A percentile compares a stretch with the other conserved stretches of the same genome.
Conservation (phyloP, 2,329 filamentous ascomycete species). For the Alternaria conjuncta region DNA sequence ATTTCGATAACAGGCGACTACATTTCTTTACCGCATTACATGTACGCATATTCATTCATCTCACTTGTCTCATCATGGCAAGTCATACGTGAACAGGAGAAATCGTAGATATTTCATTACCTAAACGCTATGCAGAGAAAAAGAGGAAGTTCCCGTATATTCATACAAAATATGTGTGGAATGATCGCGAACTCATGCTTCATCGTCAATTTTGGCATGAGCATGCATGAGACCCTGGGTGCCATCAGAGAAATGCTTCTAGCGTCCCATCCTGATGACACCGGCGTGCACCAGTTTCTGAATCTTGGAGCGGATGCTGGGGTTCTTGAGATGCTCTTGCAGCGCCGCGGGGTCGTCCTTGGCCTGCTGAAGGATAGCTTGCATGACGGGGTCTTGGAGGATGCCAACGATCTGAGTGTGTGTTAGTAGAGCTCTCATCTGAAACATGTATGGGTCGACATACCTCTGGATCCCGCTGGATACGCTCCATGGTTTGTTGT, state of each 20-base stretch:
- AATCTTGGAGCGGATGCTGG: conserved; percentile 82
- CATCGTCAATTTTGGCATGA: background rate
- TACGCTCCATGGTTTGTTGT: conserved; percentile 89
- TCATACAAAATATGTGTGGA: background rate
- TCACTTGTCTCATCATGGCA: too few relatives aligned
- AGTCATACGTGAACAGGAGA: too few relatives aligned
- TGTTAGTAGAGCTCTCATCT: conserved; percentile 29
- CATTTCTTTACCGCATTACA: background rate
- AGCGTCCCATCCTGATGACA: conserved; percentile 79
- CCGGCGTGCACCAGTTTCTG: conserved; percentile 94
- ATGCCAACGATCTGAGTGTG: conserved; percentile 77
- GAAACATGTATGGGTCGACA: conserved; percentile 43
- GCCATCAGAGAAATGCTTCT: background rate
- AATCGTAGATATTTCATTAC: conserved; percentile 11
- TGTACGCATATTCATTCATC: background rate
- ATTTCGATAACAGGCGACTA: background rate
- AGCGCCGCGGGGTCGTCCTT: conserved; percentile 91
- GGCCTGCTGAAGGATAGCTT: conserved; percentile 94
- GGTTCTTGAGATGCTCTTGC: conserved; percentile 97
- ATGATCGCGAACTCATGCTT: background rate
- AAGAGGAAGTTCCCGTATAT: background rate
- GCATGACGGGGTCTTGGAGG: conserved; percentile 96
- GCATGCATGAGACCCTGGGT: background rate
- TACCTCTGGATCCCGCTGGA: conserved; percentile 90
- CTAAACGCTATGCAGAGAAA: conserved; percentile 28